phyloP scores from a whole-genome alignment of 495 filamentous ascomycete genomes.

The Penicillium antarcticum region DNA sequence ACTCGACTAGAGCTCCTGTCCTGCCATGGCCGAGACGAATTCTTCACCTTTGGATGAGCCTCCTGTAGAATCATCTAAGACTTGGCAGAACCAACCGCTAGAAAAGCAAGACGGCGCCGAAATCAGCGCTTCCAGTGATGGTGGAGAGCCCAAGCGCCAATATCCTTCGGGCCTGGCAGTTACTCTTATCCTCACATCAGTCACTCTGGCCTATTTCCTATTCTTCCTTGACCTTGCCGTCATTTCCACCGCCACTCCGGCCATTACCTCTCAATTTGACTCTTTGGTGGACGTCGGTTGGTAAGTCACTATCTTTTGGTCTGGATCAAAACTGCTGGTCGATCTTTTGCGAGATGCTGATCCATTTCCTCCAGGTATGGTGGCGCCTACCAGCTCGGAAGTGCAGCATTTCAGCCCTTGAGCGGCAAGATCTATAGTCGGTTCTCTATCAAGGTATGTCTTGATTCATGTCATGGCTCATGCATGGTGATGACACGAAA shows the following conservation, averaged over 20 bases:
- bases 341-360: conserved; percentile 40
- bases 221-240: conserved; percentile 27
- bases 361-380: conserved; percentile 48
- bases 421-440: conserved; percentile 28
- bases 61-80: background rate
- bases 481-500: background rate
- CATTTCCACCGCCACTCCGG: conserved; percentile 26
- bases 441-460: conserved; percentile 23
- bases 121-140: background rate
- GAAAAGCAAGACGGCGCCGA: background rate
- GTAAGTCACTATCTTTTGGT: conserved; percentile 4
- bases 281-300: conserved; percentile 30
- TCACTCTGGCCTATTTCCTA: conserved; percentile 26
- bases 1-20: background rate
- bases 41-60: background rate
- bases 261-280: conserved; percentile 29
- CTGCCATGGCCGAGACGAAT: background rate
- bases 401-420: conserved; percentile 25
- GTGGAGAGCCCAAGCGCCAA: background rate
- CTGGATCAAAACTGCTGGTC: background rate
- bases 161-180: conserved; percentile 5
- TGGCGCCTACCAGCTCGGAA: conserved; percentile 26
- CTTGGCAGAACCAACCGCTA: background rate
- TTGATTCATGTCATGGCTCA: background rate
- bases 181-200: conserved; percentile 12